A percentile compares a stretch with the other conserved stretches of the same genome.
Evolutionary conservation across 2,329 filamentous ascomycete species (phyloP).

Genomic region (Aspergillus uvarum): DNA sequence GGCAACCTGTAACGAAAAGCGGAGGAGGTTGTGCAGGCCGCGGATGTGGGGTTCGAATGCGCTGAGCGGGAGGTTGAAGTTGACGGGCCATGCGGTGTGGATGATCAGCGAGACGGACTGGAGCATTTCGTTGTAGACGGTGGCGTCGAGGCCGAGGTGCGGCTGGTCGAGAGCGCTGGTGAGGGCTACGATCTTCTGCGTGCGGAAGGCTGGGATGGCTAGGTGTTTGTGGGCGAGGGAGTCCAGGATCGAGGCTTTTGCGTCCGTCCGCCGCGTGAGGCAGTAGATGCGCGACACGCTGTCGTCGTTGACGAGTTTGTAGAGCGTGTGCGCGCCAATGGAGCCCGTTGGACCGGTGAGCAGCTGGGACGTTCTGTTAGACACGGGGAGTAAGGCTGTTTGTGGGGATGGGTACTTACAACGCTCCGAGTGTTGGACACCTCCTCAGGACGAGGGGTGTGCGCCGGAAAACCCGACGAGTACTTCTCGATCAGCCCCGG

Average conservation of each 20-base stretch:
- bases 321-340: constrained; percentile 44
- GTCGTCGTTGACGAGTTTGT: constrained; percentile 38
- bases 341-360: constrained; percentile 49
- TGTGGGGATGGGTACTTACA: constrained; percentile 15
- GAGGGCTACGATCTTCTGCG: constrained; percentile 42
- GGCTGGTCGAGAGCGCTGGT: constrained; percentile 41
- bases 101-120: constrained; percentile 47
- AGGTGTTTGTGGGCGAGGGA: constrained; percentile 26
- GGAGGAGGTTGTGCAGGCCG: constrained; percentile 48
- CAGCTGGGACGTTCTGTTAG: constrained; percentile 18
- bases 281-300: constrained; percentile 39
- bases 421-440: constrained; percentile 23
- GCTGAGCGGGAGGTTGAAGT: constrained; percentile 52
- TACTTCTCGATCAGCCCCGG: constrained; percentile 49
- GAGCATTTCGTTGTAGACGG: constrained; percentile 41
- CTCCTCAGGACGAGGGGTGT: constrained; percentile 22
- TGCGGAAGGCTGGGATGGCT: constrained; percentile 21
- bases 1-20: constrained; percentile 45
- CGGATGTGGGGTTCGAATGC: constrained; percentile 50
- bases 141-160: constrained; percentile 42
- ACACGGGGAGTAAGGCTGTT: not conserved
- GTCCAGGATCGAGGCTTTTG: constrained; percentile 23
- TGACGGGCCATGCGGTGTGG: constrained; percentile 57
- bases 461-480: constrained; percentile 39
- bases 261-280: constrained; percentile 32